phyloP scores from a whole-genome alignment of 73 alveolate species.

The Paramecium bursaria region DNA sequence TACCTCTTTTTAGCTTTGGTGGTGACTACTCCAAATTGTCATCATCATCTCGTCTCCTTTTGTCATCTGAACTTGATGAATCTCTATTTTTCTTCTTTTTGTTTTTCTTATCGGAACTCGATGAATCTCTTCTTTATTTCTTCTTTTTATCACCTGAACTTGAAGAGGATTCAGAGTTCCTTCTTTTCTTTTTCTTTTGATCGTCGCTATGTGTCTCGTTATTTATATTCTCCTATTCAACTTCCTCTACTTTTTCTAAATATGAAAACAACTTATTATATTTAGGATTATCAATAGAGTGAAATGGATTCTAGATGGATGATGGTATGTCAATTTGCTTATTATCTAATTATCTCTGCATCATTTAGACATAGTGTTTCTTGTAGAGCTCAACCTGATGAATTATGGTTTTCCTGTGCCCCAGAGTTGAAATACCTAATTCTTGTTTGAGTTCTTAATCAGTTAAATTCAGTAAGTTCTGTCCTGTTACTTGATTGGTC shows the following conservation, averaged over 20 bases:
- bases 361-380: background rate
- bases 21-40: too few species aligned
- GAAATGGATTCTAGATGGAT: too few species aligned
- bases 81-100: background rate
- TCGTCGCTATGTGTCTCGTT: too few species aligned
- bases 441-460: constrained; percentile 5
- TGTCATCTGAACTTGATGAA: constrained; percentile 8
- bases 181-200: too few species aligned
- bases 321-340: too few species aligned
- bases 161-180: background rate
- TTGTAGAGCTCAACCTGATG: background rate
- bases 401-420: background rate
- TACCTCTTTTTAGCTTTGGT: constrained; percentile 17
- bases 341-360: too few species aligned
- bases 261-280: constrained; percentile 18
- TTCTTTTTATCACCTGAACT: constrained; percentile 22
- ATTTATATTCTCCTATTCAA: background rate
- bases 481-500: constrained; percentile 3
- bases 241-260: constrained; percentile 56
- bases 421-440: background rate
- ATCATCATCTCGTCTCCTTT: too few species aligned
- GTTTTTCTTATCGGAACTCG: background rate
- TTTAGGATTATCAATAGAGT: constrained; percentile 37
- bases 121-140: constrained; percentile 20
- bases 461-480: background rate